Evolutionary conservation across 75 land plant genomes (phyloP).

Genomic region (Selaginella moellendorffii): DNA sequence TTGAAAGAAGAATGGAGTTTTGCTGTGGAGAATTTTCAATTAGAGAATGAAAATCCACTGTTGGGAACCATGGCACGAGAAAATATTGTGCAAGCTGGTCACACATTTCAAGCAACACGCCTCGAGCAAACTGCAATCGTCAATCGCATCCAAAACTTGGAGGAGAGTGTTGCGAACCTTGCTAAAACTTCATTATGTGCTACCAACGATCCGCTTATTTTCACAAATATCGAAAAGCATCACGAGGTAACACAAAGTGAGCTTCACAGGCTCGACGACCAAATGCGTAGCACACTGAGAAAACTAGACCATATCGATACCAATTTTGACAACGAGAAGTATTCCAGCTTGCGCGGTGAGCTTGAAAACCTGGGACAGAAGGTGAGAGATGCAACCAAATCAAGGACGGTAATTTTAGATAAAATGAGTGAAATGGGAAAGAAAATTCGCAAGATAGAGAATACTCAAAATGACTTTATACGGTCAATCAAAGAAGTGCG

Average conservation of each 20-base stretch:
- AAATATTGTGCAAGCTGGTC: no score
- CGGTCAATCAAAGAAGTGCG: conserved; percentile 19
- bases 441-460: conserved; percentile 15
- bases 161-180: not conserved
- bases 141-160: not conserved
- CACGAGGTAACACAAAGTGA: not conserved
- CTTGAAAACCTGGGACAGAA: not conserved
- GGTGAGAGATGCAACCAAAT: not conserved
- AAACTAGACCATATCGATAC: not conserved
- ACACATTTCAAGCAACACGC: not conserved
- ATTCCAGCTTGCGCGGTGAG: not conserved
- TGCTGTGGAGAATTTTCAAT: no score
- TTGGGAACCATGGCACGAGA: no score
- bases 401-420: not conserved
- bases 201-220: not conserved
- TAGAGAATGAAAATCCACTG: no score
- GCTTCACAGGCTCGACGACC: not conserved
- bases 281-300: not conserved
- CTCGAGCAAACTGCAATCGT: not conserved
- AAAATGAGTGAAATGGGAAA: conserved; percentile 2
- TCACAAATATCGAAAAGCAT: not conserved
- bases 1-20: not conserved
- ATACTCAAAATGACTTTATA: conserved; percentile 8
- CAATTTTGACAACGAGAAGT: not conserved
- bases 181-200: no score